These are phyloP conservation scores for Reticulomyxa filosa DNA, from an alignment of 78 protist species.

Conservation along the genomic window DNA sequence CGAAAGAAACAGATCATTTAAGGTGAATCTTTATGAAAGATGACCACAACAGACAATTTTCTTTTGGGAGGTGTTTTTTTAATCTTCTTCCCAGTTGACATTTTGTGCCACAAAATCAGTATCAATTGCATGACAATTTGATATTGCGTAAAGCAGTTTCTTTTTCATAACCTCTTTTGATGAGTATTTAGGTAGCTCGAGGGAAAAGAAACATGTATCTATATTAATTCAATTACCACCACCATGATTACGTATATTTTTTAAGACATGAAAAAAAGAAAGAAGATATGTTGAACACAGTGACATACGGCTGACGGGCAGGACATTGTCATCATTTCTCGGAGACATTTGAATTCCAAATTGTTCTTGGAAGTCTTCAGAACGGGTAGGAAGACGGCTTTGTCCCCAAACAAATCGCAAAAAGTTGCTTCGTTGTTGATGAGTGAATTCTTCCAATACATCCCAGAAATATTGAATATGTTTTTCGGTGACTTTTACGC, in stretches of 20 bases:
- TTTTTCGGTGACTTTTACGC: not conserved
- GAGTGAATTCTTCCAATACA: not conserved
- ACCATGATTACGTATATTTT: not conserved
- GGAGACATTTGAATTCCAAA: not conserved
- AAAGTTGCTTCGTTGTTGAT: not conserved
- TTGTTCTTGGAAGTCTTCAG: not conserved
- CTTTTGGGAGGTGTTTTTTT: no score
- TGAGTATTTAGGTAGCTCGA: conserved; percentile 48
- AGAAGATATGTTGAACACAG: not conserved
- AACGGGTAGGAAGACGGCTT: conserved; percentile 15
- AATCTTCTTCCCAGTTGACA: conserved; percentile 1
- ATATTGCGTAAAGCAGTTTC: conserved; percentile 47
- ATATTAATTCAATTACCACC: conserved; percentile 5
- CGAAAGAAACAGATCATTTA: no score
- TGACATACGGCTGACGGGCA: conserved; percentile 2
- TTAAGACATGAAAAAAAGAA: not conserved
- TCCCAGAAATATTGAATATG: conserved; percentile 4
- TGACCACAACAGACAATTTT: no score
- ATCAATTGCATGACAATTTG: conserved; percentile 49
- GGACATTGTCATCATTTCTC: not conserved
- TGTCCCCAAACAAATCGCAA: conserved; percentile 18
- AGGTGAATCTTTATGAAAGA: no score
- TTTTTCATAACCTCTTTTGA: conserved; percentile 23
- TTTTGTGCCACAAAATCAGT: conserved; percentile 22
- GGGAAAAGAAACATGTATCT: conserved; percentile 60